Base-by-base conservation (phyloP, 305 asterid species). In the Fraxinus xanthoxyloides region DNA sequence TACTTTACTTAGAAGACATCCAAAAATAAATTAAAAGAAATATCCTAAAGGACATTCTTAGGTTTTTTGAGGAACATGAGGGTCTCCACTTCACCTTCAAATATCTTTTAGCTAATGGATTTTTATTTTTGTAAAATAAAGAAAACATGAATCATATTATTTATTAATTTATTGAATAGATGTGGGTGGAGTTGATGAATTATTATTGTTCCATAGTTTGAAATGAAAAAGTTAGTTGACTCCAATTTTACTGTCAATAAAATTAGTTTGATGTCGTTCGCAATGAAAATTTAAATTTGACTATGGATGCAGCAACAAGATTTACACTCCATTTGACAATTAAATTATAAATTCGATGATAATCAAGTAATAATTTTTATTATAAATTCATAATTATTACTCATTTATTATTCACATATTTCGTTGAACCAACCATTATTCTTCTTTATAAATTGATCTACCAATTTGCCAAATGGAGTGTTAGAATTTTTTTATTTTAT, bases 1-100 rank as follows among this genome's bases (percentile, higher is more conserved):
- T 43, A 28, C 85, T 82, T 82, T 34, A 82, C 78, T 73, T 82
- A 76, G 78, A 82, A 82, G 85, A 69, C n/a, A 82, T 76, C 81
- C 81, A 76, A 81, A 40, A 65, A 17, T 46, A 59, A 54, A 56
- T 21, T 19, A 61, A 61, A 63, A 40, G 21, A 43, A 40, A 28
- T 43, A 79, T 69, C 23, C 4, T 23, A 1, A 61, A 12, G 28
- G 40, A 54, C 30, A 32, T 32, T 32, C 36, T 32, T 5, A 32
- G 36, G 36, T 35, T 5, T 59, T 21, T 63, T 10, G 12, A 9
- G 48, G 51, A 54, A 10, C 21, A 48, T n/a, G 70, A 3, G 43
- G 80, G 21, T 67, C 17, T 26, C 17, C 31, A 30, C 48, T 30
- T 31, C 72, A 38, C 19, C 61, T 51, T 77, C 51, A 77, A 48